These are phyloP conservation scores for Phytophthora parvispora DNA, from an alignment of 352 stramenopile species.

Conservation along the genomic window DNA sequence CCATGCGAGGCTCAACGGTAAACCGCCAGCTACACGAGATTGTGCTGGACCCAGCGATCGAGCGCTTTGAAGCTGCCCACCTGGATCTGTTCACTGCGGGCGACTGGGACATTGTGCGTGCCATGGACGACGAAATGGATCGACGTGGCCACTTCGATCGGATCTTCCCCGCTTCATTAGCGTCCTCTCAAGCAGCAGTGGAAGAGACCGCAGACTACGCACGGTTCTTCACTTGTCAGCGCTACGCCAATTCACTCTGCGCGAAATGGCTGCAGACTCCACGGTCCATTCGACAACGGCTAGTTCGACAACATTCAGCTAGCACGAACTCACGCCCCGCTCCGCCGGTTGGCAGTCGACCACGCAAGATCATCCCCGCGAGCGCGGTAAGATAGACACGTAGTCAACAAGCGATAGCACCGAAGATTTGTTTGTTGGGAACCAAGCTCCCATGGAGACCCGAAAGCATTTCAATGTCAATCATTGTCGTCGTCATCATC, in stretches of 20 bases:
- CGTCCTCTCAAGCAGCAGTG: conserved; percentile 5
- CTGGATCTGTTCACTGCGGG: conserved; percentile 58
- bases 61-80: conserved; percentile 55
- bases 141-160: conserved; percentile 78
- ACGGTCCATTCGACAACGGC: conserved; percentile 13
- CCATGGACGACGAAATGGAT: conserved; percentile 82
- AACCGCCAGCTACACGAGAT: conserved; percentile 74
- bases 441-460: no score
- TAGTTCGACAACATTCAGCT: conserved; percentile 29
- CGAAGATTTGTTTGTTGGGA: no score
- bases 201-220: conserved; percentile 41
- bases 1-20: conserved; percentile 20
- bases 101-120: conserved; percentile 71
- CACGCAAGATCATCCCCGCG: conserved; percentile 5
- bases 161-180: conserved; percentile 58
- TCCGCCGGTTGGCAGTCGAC: neutral
- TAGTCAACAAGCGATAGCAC: neutral
- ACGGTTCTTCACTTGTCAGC: conserved; percentile 67
- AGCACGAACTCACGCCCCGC: neutral
- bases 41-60: conserved; percentile 52
- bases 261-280: conserved; percentile 70
- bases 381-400: conserved; percentile 2
- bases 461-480: neutral
- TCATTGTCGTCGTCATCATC: neutral
- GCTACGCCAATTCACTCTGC: conserved; percentile 72